Base-by-base conservation (phyloP, 371 early-diverging fungal genomes). In the Umbelopsis sp. region DNA sequence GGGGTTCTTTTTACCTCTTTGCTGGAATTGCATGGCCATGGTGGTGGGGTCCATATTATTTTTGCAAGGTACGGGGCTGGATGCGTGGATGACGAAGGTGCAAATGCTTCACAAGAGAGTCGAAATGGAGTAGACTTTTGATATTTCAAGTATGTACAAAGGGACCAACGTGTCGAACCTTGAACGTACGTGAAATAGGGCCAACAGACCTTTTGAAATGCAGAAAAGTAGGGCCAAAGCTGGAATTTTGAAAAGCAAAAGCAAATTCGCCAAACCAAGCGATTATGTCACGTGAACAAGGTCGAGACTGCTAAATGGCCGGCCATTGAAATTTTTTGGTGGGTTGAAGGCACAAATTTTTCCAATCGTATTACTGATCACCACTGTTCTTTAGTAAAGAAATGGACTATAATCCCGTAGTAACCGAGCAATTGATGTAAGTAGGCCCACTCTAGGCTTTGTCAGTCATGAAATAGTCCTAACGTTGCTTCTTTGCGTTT, bases 321-420 rank as follows among this genome's bases (percentile, higher is more conserved):
- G 57, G 57, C 35, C 9, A 6, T 16, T 57, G 57, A 57, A 57
- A 57, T 57, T 35, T 35, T 57, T 35, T 10, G 29, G 29, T 16
- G 5, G 57, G 4, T 29, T 18, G 18, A 57, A 57, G 57, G 57
- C 57, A 57, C 57, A 57, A 57, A 57, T 37, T 57, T 57, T 57
- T 57, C 22, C 37, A 18, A 29, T 11, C 18, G 29, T 35, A 57
- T 57, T 57, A 57, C 57, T 57, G 57, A 57, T 57, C 57, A 57
- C 22, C 35, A 57, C 66, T 20, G n/a, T 29, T 66, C 29, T 50
- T 51, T 51, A 20, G 50, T 41, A 14, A 44, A 14, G 69, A 37
- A 44, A 83, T 83, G 81, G 81, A 83, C 48, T 82, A 86, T 66
- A 76, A 79, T 68, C 84, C 84, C 32, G 82, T 82, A 64, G 76